Conservation (phyloP, 345 rosid genomes). For the Laguncularia racemosa region DNA sequence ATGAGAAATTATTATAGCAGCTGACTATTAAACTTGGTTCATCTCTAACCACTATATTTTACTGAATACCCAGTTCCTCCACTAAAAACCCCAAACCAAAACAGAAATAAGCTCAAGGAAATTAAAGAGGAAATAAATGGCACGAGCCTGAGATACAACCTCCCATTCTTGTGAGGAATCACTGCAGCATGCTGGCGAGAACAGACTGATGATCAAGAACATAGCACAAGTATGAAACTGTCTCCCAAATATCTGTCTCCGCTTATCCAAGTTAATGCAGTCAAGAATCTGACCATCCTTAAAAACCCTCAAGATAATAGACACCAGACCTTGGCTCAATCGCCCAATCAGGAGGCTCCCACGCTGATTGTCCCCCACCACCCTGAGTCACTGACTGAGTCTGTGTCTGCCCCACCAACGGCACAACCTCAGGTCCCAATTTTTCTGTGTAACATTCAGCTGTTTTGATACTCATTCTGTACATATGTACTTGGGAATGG, state of each 20-base stretch:
- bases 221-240: constrained; percentile 72
- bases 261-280: constrained; percentile 54
- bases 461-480: constrained; percentile 19
- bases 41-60: not conserved
- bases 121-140: not conserved
- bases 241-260: constrained; percentile 86
- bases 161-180: constrained; percentile 71
- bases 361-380: constrained; percentile 79
- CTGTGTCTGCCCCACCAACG: constrained; percentile 37
- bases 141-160: constrained; percentile 24
- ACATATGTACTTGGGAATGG: constrained; percentile 18
- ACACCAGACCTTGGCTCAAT: constrained; percentile 87
- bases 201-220: constrained; percentile 84
- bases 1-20: no score
- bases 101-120: not conserved
- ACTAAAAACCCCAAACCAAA: not conserved
- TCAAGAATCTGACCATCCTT: constrained; percentile 89
- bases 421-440: constrained; percentile 28
- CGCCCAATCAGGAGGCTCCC: constrained; percentile 97
- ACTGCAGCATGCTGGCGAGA: constrained; percentile 94
- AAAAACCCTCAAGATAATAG: constrained; percentile 72
- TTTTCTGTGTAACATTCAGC: constrained; percentile 20
- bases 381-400: constrained; percentile 43
- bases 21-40: no score
- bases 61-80: not conserved